Percentiles rank a stretch among this genome's conserved stretches.
Evolutionary conservation across 73 alveolate genomes (phyloP).

Genomic region (Durusdinium trenchii): DNA sequence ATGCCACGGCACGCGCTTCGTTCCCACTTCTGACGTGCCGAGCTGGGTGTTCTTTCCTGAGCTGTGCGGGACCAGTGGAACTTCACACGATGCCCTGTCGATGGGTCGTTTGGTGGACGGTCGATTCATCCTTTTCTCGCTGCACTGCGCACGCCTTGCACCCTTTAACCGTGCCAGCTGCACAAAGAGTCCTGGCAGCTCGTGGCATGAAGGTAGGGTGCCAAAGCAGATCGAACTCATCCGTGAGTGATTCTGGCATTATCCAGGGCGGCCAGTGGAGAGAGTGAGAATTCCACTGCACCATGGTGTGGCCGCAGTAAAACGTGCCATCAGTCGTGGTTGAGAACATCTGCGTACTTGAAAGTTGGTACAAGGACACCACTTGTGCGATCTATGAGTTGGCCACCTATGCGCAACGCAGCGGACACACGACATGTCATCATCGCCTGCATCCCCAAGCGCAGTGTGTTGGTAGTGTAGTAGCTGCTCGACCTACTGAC

Average conservation of each 20-base stretch:
- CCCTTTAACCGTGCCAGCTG: conserved; percentile 26
- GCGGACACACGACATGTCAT: not conserved
- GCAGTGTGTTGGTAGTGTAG: not conserved
- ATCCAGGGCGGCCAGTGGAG: conserved; percentile 61
- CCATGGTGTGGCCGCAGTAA: not conserved
- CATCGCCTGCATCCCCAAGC: not conserved
- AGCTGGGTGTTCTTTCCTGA: no score
- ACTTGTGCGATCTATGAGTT: no score
- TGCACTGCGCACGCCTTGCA: no score
- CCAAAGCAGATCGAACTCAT: not conserved
- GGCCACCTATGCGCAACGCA: not conserved
- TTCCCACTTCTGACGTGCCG: no score
- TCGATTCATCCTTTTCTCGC: no score
- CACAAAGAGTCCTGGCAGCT: not conserved
- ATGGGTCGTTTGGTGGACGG: no score
- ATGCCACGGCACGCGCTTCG: no score
- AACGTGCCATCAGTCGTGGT: not conserved
- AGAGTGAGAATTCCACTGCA: not conserved
- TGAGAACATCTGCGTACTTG: no score
- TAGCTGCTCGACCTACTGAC: not conserved
- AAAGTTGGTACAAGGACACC: no score
- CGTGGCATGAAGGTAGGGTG: conserved; percentile 51
- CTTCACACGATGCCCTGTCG: no score
- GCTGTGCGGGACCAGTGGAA: no score
- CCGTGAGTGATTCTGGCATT: no score